These are phyloP conservation scores for Sclerotinia spermophila DNA, from an alignment of 2,329 filamentous ascomycete species.

Conservation along the genomic window DNA sequence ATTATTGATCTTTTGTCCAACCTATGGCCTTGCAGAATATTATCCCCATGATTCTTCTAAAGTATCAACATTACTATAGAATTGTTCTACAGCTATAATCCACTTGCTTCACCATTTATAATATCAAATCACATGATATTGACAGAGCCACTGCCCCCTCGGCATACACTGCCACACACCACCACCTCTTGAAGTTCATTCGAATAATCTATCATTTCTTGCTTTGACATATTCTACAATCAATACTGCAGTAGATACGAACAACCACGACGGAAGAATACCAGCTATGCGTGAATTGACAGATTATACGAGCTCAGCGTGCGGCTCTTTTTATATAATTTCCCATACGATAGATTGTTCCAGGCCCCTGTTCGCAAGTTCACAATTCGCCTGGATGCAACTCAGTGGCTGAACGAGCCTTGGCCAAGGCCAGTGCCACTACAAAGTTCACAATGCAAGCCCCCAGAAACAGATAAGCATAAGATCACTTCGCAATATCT, in stretches of 20 bases:
- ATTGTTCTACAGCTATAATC: background rate
- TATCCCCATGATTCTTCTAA: background rate
- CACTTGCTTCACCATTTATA: background rate
- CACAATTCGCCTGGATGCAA: background rate
- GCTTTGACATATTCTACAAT: background rate
- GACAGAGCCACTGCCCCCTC: background rate
- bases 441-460: background rate
- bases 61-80: too few relatives aligned
- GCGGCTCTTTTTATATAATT: background rate
- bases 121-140: background rate
- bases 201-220: background rate
- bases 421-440: background rate
- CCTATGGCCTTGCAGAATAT: background rate
- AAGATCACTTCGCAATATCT: constrained; percentile 3
- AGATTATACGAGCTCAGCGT: background rate
- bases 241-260: background rate
- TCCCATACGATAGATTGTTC: background rate
- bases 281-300: background rate
- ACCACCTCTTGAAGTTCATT: background rate
- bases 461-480: background rate
- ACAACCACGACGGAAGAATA: background rate
- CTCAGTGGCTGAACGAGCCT: background rate
- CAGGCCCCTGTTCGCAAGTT: constrained; percentile 6
- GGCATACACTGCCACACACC: background rate
- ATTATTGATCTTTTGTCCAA: background rate